phyloP scores from a whole-genome alignment of 1,284 basidiomycete genomes.

The Phylloboletellus chloephorus region DNA sequence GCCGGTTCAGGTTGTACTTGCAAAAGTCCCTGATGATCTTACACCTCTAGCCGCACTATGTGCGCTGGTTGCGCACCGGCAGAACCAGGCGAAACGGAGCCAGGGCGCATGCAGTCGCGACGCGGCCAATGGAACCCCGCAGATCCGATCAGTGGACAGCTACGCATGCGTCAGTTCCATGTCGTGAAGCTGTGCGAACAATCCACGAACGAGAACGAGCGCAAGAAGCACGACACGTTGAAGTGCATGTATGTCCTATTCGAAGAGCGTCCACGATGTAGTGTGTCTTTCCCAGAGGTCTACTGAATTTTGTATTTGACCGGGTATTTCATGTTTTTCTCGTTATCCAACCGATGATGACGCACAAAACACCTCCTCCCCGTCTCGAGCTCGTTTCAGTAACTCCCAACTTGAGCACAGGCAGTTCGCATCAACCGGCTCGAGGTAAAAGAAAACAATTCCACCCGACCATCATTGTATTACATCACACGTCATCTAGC shows the following conservation, averaged over 20 bases:
- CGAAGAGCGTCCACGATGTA: background rate
- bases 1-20: constrained; percentile 22
- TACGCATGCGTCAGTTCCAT: constrained; percentile 19
- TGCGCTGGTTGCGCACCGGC: constrained; percentile 43
- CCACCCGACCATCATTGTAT: no score
- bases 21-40: constrained; percentile 7
- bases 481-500: no score
- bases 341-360: no score
- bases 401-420: no score
- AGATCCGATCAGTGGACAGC: constrained; percentile 14
- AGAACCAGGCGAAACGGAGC: constrained; percentile 15
- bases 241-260: constrained; percentile 12
- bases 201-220: background rate
- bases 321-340: no score
- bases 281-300: constrained; percentile 1
- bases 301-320: no score
- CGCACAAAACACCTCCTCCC: no score
- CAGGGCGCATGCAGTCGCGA: constrained; percentile 10
- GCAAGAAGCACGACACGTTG: background rate
- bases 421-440: no score
- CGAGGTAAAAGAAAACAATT: no score
- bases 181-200: constrained; percentile 14
- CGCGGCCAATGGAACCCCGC: constrained; percentile 1
- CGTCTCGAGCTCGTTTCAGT: no score
- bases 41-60: constrained; percentile 61